These are phyloP conservation scores for Nicotiana tomentosiformis DNA, from an alignment of 257 asterid genomes.

Conservation along the genomic window DNA sequence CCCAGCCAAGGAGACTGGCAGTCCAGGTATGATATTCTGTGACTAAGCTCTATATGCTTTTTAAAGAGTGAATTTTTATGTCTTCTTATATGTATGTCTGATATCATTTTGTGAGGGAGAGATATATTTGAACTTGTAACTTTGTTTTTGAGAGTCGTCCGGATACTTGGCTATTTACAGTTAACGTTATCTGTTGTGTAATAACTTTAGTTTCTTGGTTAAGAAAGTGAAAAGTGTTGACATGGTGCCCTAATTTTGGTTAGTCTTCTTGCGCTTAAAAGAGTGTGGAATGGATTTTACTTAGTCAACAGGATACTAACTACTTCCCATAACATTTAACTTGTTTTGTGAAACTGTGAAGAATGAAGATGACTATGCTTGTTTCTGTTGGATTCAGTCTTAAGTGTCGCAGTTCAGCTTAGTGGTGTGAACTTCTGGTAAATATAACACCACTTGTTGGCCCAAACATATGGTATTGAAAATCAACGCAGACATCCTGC, in stretches of 20 bases:
- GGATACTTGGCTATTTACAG: neutral
- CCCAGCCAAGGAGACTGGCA: constrained; percentile 96
- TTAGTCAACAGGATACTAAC: too few relatives aligned
- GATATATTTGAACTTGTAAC: neutral
- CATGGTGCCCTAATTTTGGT: neutral
- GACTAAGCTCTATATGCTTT: neutral
- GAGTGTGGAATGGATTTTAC: too few relatives aligned
- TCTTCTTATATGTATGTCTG: neutral
- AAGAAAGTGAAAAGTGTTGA: neutral
- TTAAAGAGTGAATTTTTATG: neutral
- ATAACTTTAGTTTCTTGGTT: neutral
- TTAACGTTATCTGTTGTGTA: neutral
- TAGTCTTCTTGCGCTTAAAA: too few relatives aligned
- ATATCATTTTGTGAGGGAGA: neutral
- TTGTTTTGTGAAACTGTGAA: too few relatives aligned
- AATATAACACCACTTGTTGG: neutral
- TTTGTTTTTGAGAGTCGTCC: neutral
- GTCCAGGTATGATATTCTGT: constrained; percentile 56
- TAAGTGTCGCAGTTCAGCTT: too few relatives aligned
- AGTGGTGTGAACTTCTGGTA: too few relatives aligned
- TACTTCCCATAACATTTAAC: too few relatives aligned
- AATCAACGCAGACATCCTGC: neutral
- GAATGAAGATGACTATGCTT: too few relatives aligned
- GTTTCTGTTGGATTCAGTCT: too few relatives aligned
- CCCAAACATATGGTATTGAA: neutral